Base-by-base conservation (phyloP, 2,329 filamentous ascomycete genomes). In the Colletotrichum lindemuthianum region DNA sequence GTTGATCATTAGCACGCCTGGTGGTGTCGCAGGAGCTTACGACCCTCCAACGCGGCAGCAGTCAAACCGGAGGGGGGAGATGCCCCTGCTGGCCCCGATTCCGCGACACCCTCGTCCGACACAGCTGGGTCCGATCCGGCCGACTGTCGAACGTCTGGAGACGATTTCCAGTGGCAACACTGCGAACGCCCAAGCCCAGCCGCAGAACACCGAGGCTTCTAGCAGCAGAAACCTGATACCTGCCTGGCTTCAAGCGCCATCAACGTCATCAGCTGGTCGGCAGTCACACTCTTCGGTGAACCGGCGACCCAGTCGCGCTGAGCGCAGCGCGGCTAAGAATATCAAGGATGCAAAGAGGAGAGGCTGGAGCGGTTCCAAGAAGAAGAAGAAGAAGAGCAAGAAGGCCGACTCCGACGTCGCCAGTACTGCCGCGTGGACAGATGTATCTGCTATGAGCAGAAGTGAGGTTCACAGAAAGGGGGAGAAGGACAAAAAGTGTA, bases 241-340 rank as follows among this genome's bases (percentile, higher is more conserved):
- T 37, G 73, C 65, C 7, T 80, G 77, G 74, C 72, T 79, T 34
- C 54, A 63, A 10, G 69, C 77, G 4, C 72, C 76, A 2, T 76
- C 79, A 7, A 68, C 73, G 6, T 67, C 74, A 0, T 70, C 76
- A 13, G 71, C 48, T 56, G 73, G 71, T 68, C 76, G 80, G 54
- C 75, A 78, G 60, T 68, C 79, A 64, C 77, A 77, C 47, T 73
- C 79, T 1, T 80, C 79, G 45, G 73, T 87, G 6, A 80, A 73
- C 59, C 77, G 85, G 39, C 80, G 79, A 33, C 79, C 79, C 41
- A 88, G 86, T 69, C 81, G 87, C 44, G 86, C 86, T 2, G 84
- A 86, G 71, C 79, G 86, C 34, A 87, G 86, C 60, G 87, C 87
- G 6, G 82, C 86, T 9, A 88, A 85, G 75, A 90, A 89, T 68